phyloP scores from a whole-genome alignment of 768 basidiomycete species.

The Phallus indusiatus region DNA sequence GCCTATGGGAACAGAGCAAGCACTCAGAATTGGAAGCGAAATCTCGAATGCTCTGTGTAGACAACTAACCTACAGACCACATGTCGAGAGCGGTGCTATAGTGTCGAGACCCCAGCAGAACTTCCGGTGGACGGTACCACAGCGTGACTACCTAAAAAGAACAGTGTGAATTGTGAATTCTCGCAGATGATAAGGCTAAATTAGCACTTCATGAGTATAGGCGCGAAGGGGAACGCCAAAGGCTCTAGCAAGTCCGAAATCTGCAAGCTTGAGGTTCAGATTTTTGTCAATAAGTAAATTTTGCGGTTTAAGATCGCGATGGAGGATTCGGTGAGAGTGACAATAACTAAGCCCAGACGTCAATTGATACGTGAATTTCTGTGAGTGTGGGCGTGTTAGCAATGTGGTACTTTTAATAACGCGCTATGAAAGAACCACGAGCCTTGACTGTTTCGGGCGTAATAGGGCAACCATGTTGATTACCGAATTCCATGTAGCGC shows the following conservation, averaged over 20 bases:
- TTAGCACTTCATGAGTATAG: slow-evolving; percentile 92
- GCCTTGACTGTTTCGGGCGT: slow-evolving; percentile 74
- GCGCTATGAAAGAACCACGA: slow-evolving; percentile 17
- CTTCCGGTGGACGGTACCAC: slow-evolving; percentile 99
- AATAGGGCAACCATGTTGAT: slow-evolving; percentile 61
- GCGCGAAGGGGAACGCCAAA: slow-evolving; percentile 98
- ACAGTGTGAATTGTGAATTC: not conserved
- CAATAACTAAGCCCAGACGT: slow-evolving; percentile 87
- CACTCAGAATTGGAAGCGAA: not conserved
- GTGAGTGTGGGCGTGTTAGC: slow-evolving; percentile 24
- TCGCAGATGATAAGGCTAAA: not conserved
- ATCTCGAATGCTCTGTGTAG: not conserved
- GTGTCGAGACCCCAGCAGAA: slow-evolving; percentile 88
- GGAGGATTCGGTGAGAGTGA: slow-evolving; percentile 92
- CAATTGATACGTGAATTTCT: slow-evolving; percentile 97
- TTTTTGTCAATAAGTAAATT: slow-evolving; percentile 86
- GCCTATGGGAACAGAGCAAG: slow-evolving; percentile 20
- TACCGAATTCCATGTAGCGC: slow-evolving; percentile 89
- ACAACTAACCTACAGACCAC: slow-evolving; percentile 78
- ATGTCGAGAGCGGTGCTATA: slow-evolving; percentile 98
- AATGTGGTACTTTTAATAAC: not conserved
- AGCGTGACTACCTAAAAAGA: slow-evolving; percentile 86
- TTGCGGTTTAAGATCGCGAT: slow-evolving; percentile 94
- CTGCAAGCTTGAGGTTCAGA: slow-evolving; percentile 90
- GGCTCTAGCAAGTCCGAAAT: slow-evolving; percentile 92